Evolutionary conservation across 2,329 filamentous ascomycete genomes (phyloP), one percentile per base, ranked within the genome.

Genomic region (Dothideomycetes sp.): DNA sequence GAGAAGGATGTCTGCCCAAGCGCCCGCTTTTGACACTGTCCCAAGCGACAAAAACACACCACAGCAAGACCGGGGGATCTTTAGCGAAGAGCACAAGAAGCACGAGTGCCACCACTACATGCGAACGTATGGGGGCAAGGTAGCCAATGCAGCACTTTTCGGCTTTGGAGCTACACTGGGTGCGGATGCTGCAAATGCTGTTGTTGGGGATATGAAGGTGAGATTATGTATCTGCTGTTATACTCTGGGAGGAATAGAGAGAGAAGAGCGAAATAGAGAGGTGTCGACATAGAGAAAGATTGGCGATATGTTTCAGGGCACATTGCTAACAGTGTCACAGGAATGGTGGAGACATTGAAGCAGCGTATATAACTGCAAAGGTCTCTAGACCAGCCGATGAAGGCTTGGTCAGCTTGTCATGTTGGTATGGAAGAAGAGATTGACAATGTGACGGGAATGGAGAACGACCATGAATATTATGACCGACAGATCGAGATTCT

Each of bases 51-150:
- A 44, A 32, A 40, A 52, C 31, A 54, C 51, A 18, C 52, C 51
- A 18, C 31, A 38, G 14, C 52, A 54, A 45, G 47, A 54, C 33
- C 45, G 52, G 17, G 44, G 45, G 11, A 36, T 52, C 36, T 55
- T 55, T 46, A 27, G 53, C 34, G 45, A 52, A 11, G 47, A 54
- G 35, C 42, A 45, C 15, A 41, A 48, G 39, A 53, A 54, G 33
- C 52, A 55, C 44, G 40, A 54, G 35, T 46, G 38, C 5, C 52
- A 55, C 38, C 52, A 55, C 36, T 54, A 54, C 32, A 30, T 52
- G 31, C 40, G 52, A 24, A 52, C 50, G 51, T 55, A 54, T 40
- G 52, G 52, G 10, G 52, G 52, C 2, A 47, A 52, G 36, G 51
- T 45, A 4, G 27, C 47, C n/a, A 39, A 48, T 8, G 52, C 52